A percentile compares a stretch with the other conserved stretches of the same genome.
phyloP scores from a whole-genome alignment of 495 filamentous ascomycete genomes.

The Aspergillus coremiiformis region DNA sequence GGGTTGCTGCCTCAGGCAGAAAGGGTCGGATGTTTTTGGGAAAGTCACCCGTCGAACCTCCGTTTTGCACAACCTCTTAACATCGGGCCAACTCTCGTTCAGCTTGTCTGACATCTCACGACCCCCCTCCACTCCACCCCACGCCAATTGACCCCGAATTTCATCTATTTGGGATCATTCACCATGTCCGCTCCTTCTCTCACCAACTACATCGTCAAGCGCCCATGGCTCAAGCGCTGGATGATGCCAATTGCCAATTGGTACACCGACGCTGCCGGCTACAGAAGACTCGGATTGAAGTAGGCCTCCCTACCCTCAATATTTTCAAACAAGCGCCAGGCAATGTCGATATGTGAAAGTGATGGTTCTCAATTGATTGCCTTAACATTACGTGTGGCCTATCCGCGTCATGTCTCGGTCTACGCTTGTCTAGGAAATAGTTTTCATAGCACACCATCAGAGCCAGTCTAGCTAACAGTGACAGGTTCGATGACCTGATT shows the following conservation, averaged over 20 bases:
- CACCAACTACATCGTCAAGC: conserved; percentile 62
- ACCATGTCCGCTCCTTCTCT: conserved; percentile 70
- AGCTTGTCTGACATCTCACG: conserved; percentile 30
- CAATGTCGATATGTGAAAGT: background rate
- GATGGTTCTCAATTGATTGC: background rate
- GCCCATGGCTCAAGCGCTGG: conserved; percentile 74
- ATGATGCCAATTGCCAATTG: conserved; percentile 72
- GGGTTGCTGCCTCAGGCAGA: conserved; percentile 17
- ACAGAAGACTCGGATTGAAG: conserved; percentile 88
- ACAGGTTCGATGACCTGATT: conserved; percentile 86
- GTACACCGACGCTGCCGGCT: conserved; percentile 81
- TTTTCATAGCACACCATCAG: conserved; percentile 12
- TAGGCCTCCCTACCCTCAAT: conserved; percentile 37
- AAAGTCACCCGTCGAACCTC: conserved; percentile 29
- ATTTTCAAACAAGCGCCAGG: background rate
- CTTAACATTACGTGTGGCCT: background rate
- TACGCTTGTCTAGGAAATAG: conserved; percentile 15
- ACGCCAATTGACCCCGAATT: conserved; percentile 23
- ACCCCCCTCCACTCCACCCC: conserved; percentile 20
- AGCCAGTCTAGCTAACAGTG: conserved; percentile 7
- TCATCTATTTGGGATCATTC: conserved; percentile 23
- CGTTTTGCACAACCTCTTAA: conserved; percentile 46
- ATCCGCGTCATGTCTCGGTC: conserved; percentile 11
- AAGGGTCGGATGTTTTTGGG: conserved; percentile 26
- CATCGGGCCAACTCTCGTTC: conserved; percentile 39